A percentile compares a stretch with the other conserved stretches of the same genome.
phyloP scores from a whole-genome alignment of 108 stramenopile species.

The Hondaea fermentalgiana region DNA sequence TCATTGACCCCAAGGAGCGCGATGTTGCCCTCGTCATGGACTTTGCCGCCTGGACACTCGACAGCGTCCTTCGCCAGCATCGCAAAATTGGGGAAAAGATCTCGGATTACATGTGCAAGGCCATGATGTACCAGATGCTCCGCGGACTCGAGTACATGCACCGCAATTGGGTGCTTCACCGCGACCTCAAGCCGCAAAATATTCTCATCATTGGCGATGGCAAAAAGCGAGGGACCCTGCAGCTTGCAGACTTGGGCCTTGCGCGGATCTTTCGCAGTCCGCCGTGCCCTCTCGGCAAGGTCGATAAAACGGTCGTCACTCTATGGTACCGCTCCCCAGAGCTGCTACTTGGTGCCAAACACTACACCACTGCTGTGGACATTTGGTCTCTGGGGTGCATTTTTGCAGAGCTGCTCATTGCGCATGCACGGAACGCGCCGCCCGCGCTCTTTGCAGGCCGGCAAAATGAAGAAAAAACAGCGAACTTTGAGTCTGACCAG shows the following conservation, averaged over 20 bases:
- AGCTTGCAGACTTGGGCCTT: constrained; percentile 93
- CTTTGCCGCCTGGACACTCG: constrained; percentile 67
- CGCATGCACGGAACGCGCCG: neutral
- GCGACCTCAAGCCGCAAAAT: constrained; percentile 86
- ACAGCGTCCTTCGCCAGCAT: constrained; percentile 69
- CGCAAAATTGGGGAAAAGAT: constrained; percentile 38
- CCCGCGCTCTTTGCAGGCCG: neutral
- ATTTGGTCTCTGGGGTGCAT: constrained; percentile 94
- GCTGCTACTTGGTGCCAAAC: constrained; percentile 75
- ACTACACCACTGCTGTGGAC: constrained; percentile 80
- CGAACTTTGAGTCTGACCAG: neutral
- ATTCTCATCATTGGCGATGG: constrained; percentile 57
- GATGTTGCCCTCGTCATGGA: constrained; percentile 78
- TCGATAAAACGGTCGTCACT: constrained; percentile 82
- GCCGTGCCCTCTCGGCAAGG: constrained; percentile 54
- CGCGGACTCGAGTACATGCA: constrained; percentile 77
- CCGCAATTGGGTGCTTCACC: constrained; percentile 70
- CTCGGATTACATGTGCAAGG: constrained; percentile 56
- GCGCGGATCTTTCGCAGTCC: constrained; percentile 76
- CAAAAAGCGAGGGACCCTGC: constrained; percentile 63
- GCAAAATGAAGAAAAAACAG: neutral
- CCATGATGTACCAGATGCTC: constrained; percentile 69
- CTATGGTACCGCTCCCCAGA: constrained; percentile 97
- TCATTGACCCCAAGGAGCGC: constrained; percentile 39
- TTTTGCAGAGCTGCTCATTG: constrained; percentile 82